A percentile compares a stretch with the other conserved stretches of the same genome.
phyloP scores from a whole-genome alignment of 371 early-diverging fungal genomes.

The Mucor saturninus region DNA sequence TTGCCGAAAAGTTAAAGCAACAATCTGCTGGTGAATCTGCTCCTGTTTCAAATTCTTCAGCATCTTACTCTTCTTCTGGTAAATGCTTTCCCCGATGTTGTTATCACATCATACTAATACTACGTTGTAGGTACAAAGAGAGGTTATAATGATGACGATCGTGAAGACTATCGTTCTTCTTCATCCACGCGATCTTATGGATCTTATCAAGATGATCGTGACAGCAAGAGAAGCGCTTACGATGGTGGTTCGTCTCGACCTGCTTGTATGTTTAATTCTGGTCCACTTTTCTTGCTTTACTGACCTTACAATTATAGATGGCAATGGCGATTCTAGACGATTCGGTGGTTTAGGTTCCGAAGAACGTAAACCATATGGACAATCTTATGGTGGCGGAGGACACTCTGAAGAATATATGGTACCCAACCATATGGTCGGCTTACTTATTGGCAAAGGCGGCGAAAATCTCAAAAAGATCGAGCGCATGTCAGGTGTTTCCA shows the following conservation, averaged over 20 bases:
- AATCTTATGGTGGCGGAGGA: slow-evolving; percentile 20
- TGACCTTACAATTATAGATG: slow-evolving; percentile 7
- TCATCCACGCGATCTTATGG: slow-evolving; percentile 27
- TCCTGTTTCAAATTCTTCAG: background rate
- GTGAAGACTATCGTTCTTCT: slow-evolving; percentile 26
- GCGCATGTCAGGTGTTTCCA: slow-evolving; percentile 64
- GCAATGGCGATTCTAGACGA: slow-evolving; percentile 41
- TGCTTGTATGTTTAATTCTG: slow-evolving; percentile 25
- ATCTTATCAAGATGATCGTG: slow-evolving; percentile 42
- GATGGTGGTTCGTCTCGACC: slow-evolving; percentile 42
- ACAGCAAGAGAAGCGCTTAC: slow-evolving; percentile 54
- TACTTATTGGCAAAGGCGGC: slow-evolving; percentile 87
- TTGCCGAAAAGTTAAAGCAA: slow-evolving; percentile 78
- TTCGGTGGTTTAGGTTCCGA: slow-evolving; percentile 68
- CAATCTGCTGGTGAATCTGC: slow-evolving; percentile 33
- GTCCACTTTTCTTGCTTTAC: background rate
- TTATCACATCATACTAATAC: slow-evolving; percentile 12
- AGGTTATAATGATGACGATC: slow-evolving; percentile 36
- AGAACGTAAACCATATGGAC: slow-evolving; percentile 32
- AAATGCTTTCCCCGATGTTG: slow-evolving; percentile 7
- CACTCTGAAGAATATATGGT: slow-evolving; percentile 61
- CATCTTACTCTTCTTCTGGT: slow-evolving; percentile 13
- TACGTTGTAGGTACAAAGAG: slow-evolving; percentile 36
- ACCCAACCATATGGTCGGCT: slow-evolving; percentile 75
- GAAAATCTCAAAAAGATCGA: slow-evolving; percentile 85